phyloP scores from a whole-genome alignment of 2,329 filamentous ascomycete genomes.

The Colletotrichum neosansevieriae region DNA sequence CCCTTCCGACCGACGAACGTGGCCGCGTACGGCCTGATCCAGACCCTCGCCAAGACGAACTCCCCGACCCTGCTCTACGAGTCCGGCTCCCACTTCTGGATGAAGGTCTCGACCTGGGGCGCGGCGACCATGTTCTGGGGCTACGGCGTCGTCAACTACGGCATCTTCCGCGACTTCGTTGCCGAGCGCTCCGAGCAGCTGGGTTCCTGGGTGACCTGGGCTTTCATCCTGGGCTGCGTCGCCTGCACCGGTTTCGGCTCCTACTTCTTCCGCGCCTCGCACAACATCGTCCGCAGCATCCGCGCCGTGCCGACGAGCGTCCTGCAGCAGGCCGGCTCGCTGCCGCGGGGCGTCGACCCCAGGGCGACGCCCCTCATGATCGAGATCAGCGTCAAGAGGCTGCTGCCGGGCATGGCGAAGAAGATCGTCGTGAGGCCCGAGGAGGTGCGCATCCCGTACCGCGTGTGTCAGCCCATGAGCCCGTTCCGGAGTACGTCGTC shows the following conservation, averaged over 20 bases:
- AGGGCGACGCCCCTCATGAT: slow-evolving; percentile 55
- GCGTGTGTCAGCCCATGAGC: slow-evolving; percentile 47
- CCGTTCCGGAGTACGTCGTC: slow-evolving; percentile 4
- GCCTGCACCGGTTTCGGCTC: slow-evolving; percentile 71
- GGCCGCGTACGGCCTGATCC: slow-evolving; percentile 57
- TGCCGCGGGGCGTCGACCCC: slow-evolving; percentile 34
- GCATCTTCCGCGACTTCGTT: slow-evolving; percentile 61
- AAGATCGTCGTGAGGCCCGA: slow-evolving; percentile 54
- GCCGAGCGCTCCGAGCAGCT: slow-evolving; percentile 57
- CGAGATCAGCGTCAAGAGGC: slow-evolving; percentile 64
- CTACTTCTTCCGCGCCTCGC: slow-evolving; percentile 69
- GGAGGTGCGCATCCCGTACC: slow-evolving; percentile 52
- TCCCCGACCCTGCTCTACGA: slow-evolving; percentile 72
- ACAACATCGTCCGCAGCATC: slow-evolving; percentile 69
- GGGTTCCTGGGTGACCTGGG: slow-evolving; percentile 65
- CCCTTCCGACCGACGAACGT: background rate
- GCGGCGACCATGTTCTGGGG: slow-evolving; percentile 65
- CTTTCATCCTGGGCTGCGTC: slow-evolving; percentile 69
- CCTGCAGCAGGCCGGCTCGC: slow-evolving; percentile 28
- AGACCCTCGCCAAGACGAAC: slow-evolving; percentile 67
- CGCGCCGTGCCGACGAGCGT: slow-evolving; percentile 60
- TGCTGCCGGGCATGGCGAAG: slow-evolving; percentile 62
- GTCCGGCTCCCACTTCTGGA: slow-evolving; percentile 72
- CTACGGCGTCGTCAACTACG: slow-evolving; percentile 64
- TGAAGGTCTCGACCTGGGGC: slow-evolving; percentile 70